These are phyloP conservation scores for Phialophora chinensis DNA, from an alignment of 2,329 filamentous ascomycete genomes.

Conservation along the genomic window DNA sequence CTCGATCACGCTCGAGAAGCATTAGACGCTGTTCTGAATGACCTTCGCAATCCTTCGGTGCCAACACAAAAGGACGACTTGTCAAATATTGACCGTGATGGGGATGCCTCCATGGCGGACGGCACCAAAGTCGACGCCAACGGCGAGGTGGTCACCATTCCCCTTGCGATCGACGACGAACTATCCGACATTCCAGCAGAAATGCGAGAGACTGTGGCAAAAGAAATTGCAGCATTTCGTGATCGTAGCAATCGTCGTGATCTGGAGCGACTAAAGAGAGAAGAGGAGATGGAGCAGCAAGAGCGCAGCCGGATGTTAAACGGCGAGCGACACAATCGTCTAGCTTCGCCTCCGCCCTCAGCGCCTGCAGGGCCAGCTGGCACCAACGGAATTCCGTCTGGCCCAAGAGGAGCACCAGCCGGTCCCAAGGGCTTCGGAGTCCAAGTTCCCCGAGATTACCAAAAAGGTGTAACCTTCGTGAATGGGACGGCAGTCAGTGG, in stretches of 20 bases:
- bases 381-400: constrained; percentile 77
- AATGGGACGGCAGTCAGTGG: constrained; percentile 75
- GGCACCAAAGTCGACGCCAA: constrained; percentile 61
- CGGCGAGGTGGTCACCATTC: constrained; percentile 81
- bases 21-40: constrained; percentile 70
- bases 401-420: constrained; percentile 75
- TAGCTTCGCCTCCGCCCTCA: constrained; percentile 72
- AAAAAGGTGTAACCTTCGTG: constrained; percentile 80
- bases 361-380: constrained; percentile 68
- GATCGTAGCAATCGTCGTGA: constrained; percentile 89
- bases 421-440: constrained; percentile 67
- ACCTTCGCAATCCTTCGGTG: constrained; percentile 72
- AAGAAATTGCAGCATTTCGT: constrained; percentile 91
- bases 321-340: constrained; percentile 67
- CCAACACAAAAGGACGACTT: constrained; percentile 53
- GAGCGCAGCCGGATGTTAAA: constrained; percentile 72
- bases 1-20: constrained; percentile 72
- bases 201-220: constrained; percentile 92
- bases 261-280: constrained; percentile 80
- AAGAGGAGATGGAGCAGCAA: constrained; percentile 89
- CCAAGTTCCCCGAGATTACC: constrained; percentile 73
- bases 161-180: constrained; percentile 86
- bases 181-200: constrained; percentile 93
- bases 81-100: constrained; percentile 64
- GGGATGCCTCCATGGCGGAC: constrained; percentile 68